Base-by-base conservation (phyloP, 148 eudicot genomes). In the Beta vulgaris region DNA sequence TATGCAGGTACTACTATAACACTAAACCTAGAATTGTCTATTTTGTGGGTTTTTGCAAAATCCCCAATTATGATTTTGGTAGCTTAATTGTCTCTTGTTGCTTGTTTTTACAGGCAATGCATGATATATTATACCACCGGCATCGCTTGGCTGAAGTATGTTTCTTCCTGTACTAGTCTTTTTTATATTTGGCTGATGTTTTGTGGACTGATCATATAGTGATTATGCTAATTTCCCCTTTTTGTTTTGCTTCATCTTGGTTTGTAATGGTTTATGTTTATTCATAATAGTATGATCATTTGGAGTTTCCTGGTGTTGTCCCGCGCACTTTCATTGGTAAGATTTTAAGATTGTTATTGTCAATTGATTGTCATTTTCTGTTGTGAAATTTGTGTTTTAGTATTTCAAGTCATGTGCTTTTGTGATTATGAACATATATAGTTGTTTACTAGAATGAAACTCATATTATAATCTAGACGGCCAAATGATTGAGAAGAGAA, bases 281-380 rank as follows among this genome's bases (percentile, higher is more conserved):
- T 7, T 76, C 28, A 34, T 21, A 39, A 34, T 85, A 95, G 99
- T 95, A 95, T 84, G 99, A 95, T 88, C 99, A 95, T 84, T 78
- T 95, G 85, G 99, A 95, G 78, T 95, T 95, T 78, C 98, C 99
- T 16, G 99, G 99, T 82, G 99, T 92, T 44, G 99, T 95, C 53
- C 97, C 99, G 79, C 97, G 99, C 25, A 88, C 99, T 43, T 92
- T 95, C 78, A 79, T 91, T 72, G 99, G 99, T 91, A 84, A 58
- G 85, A 58, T 69, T 40, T 42, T 28, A 23, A n/a, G 3, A 32
- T 28, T 36, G 36, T 29, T 23, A 3, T 28, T 58, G 0, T 19
- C 59, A 37, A 60, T 37, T 69, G 70, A 11, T 69, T 39, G 37
- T 16, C 40, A 60, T 42, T 21, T 9, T 8, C 13, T 29, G 14